These are phyloP conservation scores for Alternaria arbusti DNA, from an alignment of 2,329 filamentous ascomycete species.

Conservation along the genomic window DNA sequence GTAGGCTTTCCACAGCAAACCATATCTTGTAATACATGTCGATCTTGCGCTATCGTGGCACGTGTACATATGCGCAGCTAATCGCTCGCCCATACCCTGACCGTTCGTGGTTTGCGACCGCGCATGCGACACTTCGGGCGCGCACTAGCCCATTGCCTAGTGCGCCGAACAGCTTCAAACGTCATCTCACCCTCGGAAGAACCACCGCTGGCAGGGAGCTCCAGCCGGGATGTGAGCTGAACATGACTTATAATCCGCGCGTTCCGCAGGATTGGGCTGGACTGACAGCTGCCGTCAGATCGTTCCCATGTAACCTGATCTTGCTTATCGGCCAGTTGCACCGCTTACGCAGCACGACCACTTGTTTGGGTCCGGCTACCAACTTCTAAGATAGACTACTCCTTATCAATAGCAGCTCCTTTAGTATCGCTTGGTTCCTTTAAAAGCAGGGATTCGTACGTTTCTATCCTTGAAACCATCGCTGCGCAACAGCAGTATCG, in stretches of 20 bases:
- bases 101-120: background rate
- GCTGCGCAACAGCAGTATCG: slow-evolving; percentile 8
- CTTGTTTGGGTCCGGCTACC: background rate
- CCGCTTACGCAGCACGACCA: background rate
- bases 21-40: slow-evolving; percentile 14
- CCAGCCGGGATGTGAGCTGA: background rate
- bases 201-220: slow-evolving; percentile 1
- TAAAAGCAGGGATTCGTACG: slow-evolving; percentile 1
- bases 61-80: slow-evolving; percentile 16
- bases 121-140: background rate
- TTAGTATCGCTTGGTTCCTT: background rate
- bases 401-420: slow-evolving; percentile 2
- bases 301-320: background rate
- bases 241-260: slow-evolving; percentile 9
- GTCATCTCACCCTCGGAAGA: slow-evolving; percentile 8
- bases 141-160: slow-evolving; percentile 2
- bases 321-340: slow-evolving; percentile 1
- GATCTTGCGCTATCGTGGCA: slow-evolving; percentile 11
- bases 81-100: slow-evolving; percentile 8
- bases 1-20: slow-evolving; percentile 18
- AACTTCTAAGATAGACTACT: background rate
- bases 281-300: slow-evolving; percentile 5
- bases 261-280: slow-evolving; percentile 1
- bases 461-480: slow-evolving; percentile 4
- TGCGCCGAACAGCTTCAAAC: slow-evolving; percentile 3